phyloP scores from a whole-genome alignment of 306 rosid genomes.

The Medicago ruthenica region DNA sequence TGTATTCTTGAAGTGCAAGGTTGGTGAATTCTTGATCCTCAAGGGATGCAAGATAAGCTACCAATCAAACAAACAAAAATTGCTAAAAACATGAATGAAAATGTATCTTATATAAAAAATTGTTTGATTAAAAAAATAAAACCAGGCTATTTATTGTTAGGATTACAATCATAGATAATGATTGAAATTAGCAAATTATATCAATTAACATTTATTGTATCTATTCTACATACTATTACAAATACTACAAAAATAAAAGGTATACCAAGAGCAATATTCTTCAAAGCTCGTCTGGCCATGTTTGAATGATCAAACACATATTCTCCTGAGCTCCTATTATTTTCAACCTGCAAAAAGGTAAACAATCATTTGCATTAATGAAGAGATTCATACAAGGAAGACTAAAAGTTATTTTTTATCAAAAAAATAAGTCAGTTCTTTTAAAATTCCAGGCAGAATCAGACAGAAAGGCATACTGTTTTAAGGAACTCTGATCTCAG shows the following conservation, averaged over 20 bases:
- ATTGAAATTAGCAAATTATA: neutral
- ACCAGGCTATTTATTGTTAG: neutral
- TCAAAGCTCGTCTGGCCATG: slow-evolving; percentile 93
- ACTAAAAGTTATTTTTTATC: slow-evolving; percentile 18
- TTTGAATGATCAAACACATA: slow-evolving; percentile 76
- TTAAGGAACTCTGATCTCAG: slow-evolving; percentile 73
- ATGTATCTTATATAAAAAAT: neutral
- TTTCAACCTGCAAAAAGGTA: slow-evolving; percentile 62
- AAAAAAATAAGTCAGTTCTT: neutral
- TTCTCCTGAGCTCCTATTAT: slow-evolving; percentile 73
- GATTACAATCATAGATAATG: neutral
- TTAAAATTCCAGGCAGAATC: slow-evolving; percentile 34
- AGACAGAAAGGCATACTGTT: slow-evolving; percentile 58
- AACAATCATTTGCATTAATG: slow-evolving; percentile 6
- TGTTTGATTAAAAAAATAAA: neutral
- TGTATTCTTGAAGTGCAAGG: slow-evolving; percentile 73
- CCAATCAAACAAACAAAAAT: slow-evolving; percentile 32
- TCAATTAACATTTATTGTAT: neutral
- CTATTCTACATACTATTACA: neutral
- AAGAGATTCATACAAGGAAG: slow-evolving; percentile 19
- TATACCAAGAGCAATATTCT: slow-evolving; percentile 87
- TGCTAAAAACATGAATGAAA: slow-evolving; percentile 36
- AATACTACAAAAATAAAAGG: slow-evolving; percentile 22
- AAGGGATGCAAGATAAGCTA: slow-evolving; percentile 83
- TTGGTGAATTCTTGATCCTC: slow-evolving; percentile 62